Evolutionary conservation across 2,329 filamentous ascomycete species (phyloP).

Genomic region (Xylaria sp.): DNA sequence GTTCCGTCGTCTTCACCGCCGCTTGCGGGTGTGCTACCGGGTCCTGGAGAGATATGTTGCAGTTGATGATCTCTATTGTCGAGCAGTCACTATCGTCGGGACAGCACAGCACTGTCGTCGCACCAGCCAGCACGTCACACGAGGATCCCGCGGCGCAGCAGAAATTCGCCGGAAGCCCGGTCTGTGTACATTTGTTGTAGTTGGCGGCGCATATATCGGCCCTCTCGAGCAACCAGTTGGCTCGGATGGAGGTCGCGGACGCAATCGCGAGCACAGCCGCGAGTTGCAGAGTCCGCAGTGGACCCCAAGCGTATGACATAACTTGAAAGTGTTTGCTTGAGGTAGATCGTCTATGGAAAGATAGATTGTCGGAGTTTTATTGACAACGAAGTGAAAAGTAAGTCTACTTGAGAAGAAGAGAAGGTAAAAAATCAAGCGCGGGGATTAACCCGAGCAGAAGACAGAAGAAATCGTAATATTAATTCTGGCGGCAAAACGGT

Average conservation of each 20-base stretch:
- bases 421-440: conserved; percentile 28
- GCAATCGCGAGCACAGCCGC: conserved; percentile 49
- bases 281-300: conserved; percentile 52
- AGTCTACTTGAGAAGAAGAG: conserved; percentile 5
- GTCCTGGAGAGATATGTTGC: conserved; percentile 71
- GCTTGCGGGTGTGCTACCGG: conserved; percentile 64
- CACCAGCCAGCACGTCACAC: conserved; percentile 71
- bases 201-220: conserved; percentile 62
- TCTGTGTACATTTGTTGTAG: conserved; percentile 62
- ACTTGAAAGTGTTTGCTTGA: conserved; percentile 24
- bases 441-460: conserved; percentile 30
- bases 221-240: conserved; percentile 55
- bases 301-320: conserved; percentile 48
- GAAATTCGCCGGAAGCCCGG: conserved; percentile 69
- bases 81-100: conserved; percentile 66
- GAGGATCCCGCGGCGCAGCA: conserved; percentile 67
- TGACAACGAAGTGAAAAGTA: conserved; percentile 5
- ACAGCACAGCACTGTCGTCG: conserved; percentile 77
- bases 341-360: conserved; percentile 1
- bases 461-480: conserved; percentile 26
- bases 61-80: conserved; percentile 71
- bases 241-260: conserved; percentile 53
- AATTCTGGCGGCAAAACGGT: conserved; percentile 36
- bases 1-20: conserved; percentile 72
- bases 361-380: conserved; percentile 11